A percentile compares a stretch with the other conserved stretches of the same genome.
Conservation (phyloP, 2,329 filamentous ascomycete species). For the Rhynchosporium graminicola region DNA sequence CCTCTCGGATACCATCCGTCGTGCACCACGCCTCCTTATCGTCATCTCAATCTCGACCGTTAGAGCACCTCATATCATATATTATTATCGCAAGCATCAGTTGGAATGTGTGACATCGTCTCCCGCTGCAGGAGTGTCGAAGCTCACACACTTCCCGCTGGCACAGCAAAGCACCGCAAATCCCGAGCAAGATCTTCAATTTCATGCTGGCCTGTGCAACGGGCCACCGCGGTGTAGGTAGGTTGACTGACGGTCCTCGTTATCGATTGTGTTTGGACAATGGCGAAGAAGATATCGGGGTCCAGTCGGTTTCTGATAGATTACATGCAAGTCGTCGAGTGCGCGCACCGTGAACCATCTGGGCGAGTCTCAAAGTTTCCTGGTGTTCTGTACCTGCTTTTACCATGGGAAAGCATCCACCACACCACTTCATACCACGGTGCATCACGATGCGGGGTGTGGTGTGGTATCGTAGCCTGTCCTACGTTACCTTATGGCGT, state of each 20-base stretch:
- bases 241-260: background rate
- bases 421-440: conserved; percentile 27
- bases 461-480: conserved; percentile 26
- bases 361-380: background rate
- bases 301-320: conserved; percentile 13
- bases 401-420: conserved; percentile 14
- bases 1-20: conserved; percentile 30
- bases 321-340: conserved; percentile 8
- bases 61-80: conserved; percentile 8
- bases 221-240: conserved; percentile 25
- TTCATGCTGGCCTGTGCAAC: conserved; percentile 24
- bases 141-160: conserved; percentile 29
- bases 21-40: conserved; percentile 26
- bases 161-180: conserved; percentile 25
- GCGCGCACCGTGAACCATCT: background rate
- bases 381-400: conserved; percentile 11
- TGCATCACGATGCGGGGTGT: conserved; percentile 19
- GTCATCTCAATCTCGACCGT: conserved; percentile 25
- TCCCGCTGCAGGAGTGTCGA: conserved; percentile 32
- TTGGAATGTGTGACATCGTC: conserved; percentile 36
- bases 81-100: conserved; percentile 24
- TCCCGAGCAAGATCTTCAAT: conserved; percentile 28
- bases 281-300: conserved; percentile 1
- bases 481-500: conserved; percentile 30
- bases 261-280: conserved; percentile 13